These are phyloP conservation scores for Cytidiella melzeri DNA, from an alignment of 768 basidiomycete genomes.

Conservation along the genomic window DNA sequence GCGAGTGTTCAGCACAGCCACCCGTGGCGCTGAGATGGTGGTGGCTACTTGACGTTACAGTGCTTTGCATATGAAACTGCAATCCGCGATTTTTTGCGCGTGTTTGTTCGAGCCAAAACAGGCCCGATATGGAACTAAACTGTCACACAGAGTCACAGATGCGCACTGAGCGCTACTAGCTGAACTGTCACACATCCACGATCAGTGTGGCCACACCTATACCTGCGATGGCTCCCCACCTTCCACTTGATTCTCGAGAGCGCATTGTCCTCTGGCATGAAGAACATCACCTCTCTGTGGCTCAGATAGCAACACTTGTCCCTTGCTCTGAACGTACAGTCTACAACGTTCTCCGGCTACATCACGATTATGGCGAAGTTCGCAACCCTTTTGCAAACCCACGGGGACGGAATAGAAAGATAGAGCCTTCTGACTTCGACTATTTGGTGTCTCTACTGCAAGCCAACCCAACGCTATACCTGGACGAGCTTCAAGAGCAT, in stretches of 20 bases:
- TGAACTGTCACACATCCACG: neutral
- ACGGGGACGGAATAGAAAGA: constrained; percentile 12
- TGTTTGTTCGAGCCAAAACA: neutral
- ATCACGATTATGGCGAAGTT: neutral
- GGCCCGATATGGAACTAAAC: neutral
- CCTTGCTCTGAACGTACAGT: neutral
- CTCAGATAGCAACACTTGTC: neutral
- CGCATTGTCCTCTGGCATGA: neutral
- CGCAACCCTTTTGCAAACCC: neutral
- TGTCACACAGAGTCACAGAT: neutral
- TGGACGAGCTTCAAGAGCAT: constrained; percentile 29
- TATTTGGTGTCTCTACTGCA: constrained; percentile 19
- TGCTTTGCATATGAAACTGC: neutral
- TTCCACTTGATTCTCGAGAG: neutral
- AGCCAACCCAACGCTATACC: constrained; percentile 24
- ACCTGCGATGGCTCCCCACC: neutral
- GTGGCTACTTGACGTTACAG: too few relatives aligned
- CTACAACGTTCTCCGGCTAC: neutral
- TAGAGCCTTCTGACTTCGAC: constrained; percentile 17
- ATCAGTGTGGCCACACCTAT: too few relatives aligned
- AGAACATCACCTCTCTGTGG: neutral
- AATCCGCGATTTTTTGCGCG: neutral
- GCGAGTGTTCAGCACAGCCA: too few relatives aligned
- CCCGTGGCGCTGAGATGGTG: too few relatives aligned
- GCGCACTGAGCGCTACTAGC: neutral